Percentiles rank a stretch among this genome's conserved stretches.
phyloP scores from a whole-genome alignment of 345 rosid species.

The Populus deltoides region DNA sequence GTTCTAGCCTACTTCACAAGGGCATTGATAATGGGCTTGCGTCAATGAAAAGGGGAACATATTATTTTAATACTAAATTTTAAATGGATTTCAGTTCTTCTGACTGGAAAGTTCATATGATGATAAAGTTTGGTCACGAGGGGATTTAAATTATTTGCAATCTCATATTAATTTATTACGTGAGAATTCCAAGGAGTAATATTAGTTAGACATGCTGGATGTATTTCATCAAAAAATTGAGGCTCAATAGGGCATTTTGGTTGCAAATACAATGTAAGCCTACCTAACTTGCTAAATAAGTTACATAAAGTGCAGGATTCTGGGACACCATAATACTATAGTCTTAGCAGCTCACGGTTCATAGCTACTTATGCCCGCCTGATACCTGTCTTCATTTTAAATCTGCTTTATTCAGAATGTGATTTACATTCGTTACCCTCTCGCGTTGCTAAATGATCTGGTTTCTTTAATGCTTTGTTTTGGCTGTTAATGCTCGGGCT shows the following conservation, averaged over 20 bases:
- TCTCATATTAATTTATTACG: not conserved
- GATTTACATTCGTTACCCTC: not conserved
- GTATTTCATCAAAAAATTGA: not conserved
- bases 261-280: not conserved
- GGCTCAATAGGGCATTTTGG: not conserved
- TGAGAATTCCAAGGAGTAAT: not conserved
- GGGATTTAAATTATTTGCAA: not conserved
- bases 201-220: not conserved
- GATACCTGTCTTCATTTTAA: not conserved
- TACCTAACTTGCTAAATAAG: not conserved
- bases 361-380: not conserved
- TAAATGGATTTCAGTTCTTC: not conserved
- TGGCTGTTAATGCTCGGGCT: not conserved
- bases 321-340: not conserved
- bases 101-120: not conserved
- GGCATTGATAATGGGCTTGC: not conserved
- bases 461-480: not conserved
- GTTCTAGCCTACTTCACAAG: not conserved
- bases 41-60: not conserved
- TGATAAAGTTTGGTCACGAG: not conserved
- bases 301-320: not conserved
- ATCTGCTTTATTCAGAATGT: not conserved
- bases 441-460: not conserved
- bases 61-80: not conserved
- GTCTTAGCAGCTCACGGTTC: not conserved